A percentile compares a stretch with the other conserved stretches of the same genome.
Evolutionary conservation across 2,329 filamentous ascomycete species (phyloP).

Genomic region (Diaporthe eres): DNA sequence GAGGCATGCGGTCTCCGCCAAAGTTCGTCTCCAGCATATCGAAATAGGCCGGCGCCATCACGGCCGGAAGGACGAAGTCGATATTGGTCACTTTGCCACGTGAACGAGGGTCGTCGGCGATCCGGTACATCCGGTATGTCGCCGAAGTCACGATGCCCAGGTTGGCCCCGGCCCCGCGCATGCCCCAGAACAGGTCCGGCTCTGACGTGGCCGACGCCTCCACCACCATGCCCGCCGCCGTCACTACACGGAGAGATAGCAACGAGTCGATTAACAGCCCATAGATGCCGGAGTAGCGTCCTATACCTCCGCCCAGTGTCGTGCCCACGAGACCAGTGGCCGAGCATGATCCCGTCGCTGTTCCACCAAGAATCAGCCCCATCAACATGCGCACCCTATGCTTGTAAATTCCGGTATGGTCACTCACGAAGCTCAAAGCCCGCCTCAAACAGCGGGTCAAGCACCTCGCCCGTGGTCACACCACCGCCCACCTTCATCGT

Average conservation of each 20-base stretch:
- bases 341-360: slow-evolving; percentile 17
- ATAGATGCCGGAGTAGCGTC: not conserved
- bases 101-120: not conserved
- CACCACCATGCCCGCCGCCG: not conserved
- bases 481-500: not conserved
- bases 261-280: slow-evolving; percentile 18
- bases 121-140: slow-evolving; percentile 14
- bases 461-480: slow-evolving; percentile 7
- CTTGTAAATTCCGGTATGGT: not conserved
- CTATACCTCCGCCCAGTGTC: slow-evolving; percentile 8
- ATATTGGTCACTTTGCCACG: slow-evolving; percentile 3
- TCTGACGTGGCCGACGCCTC: slow-evolving; percentile 1
- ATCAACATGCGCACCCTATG: not conserved
- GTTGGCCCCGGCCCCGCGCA: slow-evolving; percentile 18
- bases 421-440: slow-evolving; percentile 2
- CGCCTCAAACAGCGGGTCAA: slow-evolving; percentile 10
- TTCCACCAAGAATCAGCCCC: not conserved
- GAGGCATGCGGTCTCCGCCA: not conserved
- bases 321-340: not conserved
- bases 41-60: slow-evolving; percentile 1
- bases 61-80: slow-evolving; percentile 12
- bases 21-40: slow-evolving; percentile 9
- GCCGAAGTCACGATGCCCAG: slow-evolving; percentile 27
- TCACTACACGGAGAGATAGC: slow-evolving; percentile 17
- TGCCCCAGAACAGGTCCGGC: slow-evolving; percentile 20